These are phyloP conservation scores for Lentinula edodes DNA, from an alignment of 768 basidiomycete genomes.

Conservation along the genomic window DNA sequence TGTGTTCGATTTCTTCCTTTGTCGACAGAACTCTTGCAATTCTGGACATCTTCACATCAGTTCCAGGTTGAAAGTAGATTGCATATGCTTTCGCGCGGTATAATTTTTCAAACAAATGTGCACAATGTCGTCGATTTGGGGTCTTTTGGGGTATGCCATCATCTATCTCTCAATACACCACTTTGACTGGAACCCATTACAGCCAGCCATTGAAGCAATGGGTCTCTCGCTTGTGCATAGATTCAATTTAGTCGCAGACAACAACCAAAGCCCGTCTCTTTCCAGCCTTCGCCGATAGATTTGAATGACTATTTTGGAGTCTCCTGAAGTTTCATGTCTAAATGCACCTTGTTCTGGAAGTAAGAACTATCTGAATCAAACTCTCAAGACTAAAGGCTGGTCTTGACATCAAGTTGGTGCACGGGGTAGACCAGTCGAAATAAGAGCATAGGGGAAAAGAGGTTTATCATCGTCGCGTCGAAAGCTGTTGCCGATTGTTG, in stretches of 20 bases:
- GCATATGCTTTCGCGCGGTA: conserved; percentile 64
- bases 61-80: conserved; percentile 55
- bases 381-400: conserved; percentile 51
- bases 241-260: conserved; percentile 50
- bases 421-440: conserved; percentile 80
- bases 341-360: conserved; percentile 36
- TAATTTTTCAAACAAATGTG: conserved; percentile 84
- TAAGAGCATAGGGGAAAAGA: conserved; percentile 36
- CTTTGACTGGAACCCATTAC: conserved; percentile 11
- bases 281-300: conserved; percentile 68
- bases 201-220: conserved; percentile 82
- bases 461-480: background rate
- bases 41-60: conserved; percentile 42
- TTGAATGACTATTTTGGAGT: background rate
- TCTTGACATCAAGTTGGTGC: conserved; percentile 86
- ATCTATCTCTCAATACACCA: too few relatives aligned
- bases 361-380: conserved; percentile 56
- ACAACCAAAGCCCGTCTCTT: conserved; percentile 45
- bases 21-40: conserved; percentile 72
- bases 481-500: conserved; percentile 59
- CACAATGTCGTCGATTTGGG: background rate
- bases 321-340: background rate
- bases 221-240: conserved; percentile 69
- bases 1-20: conserved; percentile 70
- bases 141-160: too few relatives aligned